Evolutionary conservation across 371 early-diverging fungal genomes (phyloP).

Genomic region (Chytridiales sp.): DNA sequence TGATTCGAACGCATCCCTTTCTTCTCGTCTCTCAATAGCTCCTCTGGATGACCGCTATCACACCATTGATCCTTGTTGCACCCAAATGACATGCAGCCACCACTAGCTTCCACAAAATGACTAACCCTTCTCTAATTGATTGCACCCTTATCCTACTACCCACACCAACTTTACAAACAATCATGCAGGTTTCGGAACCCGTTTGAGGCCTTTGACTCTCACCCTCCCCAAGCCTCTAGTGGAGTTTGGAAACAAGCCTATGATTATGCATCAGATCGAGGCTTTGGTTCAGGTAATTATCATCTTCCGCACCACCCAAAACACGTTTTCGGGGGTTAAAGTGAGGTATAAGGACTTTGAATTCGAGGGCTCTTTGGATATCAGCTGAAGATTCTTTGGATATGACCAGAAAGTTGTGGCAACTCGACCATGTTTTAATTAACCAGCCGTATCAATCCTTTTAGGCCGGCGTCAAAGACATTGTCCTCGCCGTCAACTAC

Average conservation of each 20-base stretch:
- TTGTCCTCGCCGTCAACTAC: slow-evolving; percentile 99
- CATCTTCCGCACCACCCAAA: no score
- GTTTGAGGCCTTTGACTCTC: slow-evolving; percentile 97
- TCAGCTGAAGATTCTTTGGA: neutral
- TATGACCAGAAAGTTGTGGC: neutral
- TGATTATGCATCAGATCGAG: slow-evolving; percentile 99
- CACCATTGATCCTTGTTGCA: no score
- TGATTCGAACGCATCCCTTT: neutral
- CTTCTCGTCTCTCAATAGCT: neutral
- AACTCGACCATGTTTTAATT: neutral
- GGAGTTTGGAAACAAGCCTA: slow-evolving; percentile 98
- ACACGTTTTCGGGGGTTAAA: no score
- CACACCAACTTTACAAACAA: neutral
- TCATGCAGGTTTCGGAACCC: slow-evolving; percentile 96
- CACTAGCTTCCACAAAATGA: neutral
- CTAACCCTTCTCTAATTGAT: neutral
- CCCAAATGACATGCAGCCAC: no score
- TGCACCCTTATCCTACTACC: neutral
- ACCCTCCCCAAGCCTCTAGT: slow-evolving; percentile 99
- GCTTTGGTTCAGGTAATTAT: slow-evolving; percentile 88
- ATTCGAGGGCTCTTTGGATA: no score
- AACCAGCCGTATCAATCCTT: neutral
- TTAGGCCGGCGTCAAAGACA: slow-evolving; percentile 94
- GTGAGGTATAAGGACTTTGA: no score
- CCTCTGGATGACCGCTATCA: no score